Conservation (phyloP, 2,329 filamentous ascomycete genomes). For the Exophiala aquamarina region DNA sequence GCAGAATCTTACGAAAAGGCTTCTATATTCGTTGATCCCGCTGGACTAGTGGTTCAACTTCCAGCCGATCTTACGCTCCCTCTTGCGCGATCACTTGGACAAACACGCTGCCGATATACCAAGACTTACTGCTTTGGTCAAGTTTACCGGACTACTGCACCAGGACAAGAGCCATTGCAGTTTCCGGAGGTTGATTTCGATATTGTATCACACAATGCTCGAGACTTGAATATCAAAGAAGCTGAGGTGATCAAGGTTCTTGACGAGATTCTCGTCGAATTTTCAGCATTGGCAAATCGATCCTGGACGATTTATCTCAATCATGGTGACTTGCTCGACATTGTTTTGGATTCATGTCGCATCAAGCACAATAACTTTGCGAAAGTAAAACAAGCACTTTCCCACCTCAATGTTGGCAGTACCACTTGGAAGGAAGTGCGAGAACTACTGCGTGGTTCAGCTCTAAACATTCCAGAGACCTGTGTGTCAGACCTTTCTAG, state of each 20-base stretch:
- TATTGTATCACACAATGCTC: constrained; percentile 78
- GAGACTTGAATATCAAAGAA: constrained; percentile 85
- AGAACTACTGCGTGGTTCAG: constrained; percentile 18
- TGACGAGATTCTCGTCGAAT: constrained; percentile 81
- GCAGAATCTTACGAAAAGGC: constrained; percentile 74
- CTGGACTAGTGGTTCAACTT: constrained; percentile 80
- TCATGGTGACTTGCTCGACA: constrained; percentile 79
- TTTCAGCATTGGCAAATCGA: constrained; percentile 69
- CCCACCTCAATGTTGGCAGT: constrained; percentile 71
- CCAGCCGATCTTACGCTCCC: constrained; percentile 91
- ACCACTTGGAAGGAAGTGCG: constrained; percentile 17
- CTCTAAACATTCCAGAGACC: constrained; percentile 78
- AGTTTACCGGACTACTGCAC: constrained; percentile 71
- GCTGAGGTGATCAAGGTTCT: constrained; percentile 92
- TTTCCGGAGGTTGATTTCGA: constrained; percentile 95
- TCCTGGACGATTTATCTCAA: constrained; percentile 89
- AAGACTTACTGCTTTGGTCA: constrained; percentile 81
- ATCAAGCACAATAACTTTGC: constrained; percentile 69
- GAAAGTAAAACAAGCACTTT: constrained; percentile 77
- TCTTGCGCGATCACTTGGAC: constrained; percentile 79
- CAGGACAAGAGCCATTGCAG: constrained; percentile 77
- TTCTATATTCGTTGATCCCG: constrained; percentile 76
- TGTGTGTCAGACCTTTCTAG: constrained; percentile 85
- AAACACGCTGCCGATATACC: constrained; percentile 62
- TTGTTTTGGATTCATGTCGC: constrained; percentile 87